These are phyloP conservation scores for Metarhizium anisopliae DNA, from an alignment of 2,329 filamentous ascomycete species.

Conservation along the genomic window DNA sequence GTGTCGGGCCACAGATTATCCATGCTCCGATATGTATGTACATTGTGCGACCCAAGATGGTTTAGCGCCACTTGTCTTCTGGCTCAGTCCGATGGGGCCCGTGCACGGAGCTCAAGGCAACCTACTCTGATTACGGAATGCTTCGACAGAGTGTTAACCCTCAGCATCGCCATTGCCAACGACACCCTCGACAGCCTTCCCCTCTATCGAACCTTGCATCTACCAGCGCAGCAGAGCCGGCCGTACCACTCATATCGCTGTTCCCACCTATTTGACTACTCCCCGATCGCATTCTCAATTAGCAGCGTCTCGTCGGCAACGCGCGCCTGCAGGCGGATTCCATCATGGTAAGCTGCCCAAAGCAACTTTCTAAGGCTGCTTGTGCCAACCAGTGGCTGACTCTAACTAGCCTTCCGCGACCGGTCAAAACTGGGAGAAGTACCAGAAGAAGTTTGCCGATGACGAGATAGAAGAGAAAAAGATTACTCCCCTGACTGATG, in stretches of 20 bases:
- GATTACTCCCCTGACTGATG: conserved; percentile 92
- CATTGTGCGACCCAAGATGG: conserved; percentile 8
- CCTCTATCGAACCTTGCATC: not conserved
- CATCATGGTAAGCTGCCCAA: conserved; percentile 31
- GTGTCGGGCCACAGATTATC: conserved; percentile 30
- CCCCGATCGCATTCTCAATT: not conserved
- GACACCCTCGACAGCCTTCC: not conserved
- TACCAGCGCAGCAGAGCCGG: not conserved
- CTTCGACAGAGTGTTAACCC: conserved; percentile 18
- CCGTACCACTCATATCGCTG: not conserved
- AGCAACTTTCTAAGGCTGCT: conserved; percentile 5
- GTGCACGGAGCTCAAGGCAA: conserved; percentile 31
- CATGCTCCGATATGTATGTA: conserved; percentile 23
- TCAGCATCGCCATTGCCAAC: conserved; percentile 16
- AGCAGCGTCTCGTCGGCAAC: conserved; percentile 7
- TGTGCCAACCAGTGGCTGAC: conserved; percentile 14
- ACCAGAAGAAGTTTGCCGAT: conserved; percentile 92
- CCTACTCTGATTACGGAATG: conserved; percentile 29
- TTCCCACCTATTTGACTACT: not conserved
- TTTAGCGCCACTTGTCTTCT: conserved; percentile 12
- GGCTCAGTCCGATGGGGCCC: conserved; percentile 15
- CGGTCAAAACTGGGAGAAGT: conserved; percentile 96
- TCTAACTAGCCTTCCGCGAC: conserved; percentile 77
- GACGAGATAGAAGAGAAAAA: conserved; percentile 99
- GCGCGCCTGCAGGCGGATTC: conserved; percentile 19